These are phyloP conservation scores for Macrolepiota fuliginosa DNA, from an alignment of 768 basidiomycete species.

Conservation along the genomic window DNA sequence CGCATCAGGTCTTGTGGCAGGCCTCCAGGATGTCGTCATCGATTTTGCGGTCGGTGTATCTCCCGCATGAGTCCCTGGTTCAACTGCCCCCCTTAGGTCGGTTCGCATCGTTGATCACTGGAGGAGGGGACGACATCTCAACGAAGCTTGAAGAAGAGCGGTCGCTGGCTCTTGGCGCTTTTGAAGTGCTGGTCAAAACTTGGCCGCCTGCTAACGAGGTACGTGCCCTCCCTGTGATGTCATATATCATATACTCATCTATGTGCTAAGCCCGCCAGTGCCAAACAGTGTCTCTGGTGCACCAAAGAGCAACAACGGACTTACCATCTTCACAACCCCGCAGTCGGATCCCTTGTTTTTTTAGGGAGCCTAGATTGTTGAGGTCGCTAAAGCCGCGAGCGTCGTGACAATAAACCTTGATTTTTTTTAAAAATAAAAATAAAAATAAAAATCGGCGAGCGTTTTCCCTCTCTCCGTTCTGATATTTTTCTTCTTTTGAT, in stretches of 20 bases:
- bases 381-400: constrained; percentile 65
- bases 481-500: neutral
- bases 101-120: constrained; percentile 41
- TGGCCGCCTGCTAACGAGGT: constrained; percentile 64
- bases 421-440: no score
- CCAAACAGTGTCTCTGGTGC: constrained; percentile 71
- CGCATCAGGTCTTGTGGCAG: constrained; percentile 46
- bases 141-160: constrained; percentile 48
- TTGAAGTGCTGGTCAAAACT: constrained; percentile 53
- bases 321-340: constrained; percentile 40
- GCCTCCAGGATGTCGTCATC: constrained; percentile 34
- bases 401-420: no score
- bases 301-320: constrained; percentile 50
- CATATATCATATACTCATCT: neutral
- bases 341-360: constrained; percentile 47
- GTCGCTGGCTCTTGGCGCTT: constrained; percentile 54
- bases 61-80: constrained; percentile 61
- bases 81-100: constrained; percentile 58
- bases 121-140: constrained; percentile 14
- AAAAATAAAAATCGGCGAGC: no score
- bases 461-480: neutral
- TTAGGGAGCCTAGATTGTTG: constrained; percentile 61
- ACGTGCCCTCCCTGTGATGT: constrained; percentile 1
- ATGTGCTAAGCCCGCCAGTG: constrained; percentile 34
- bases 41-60: constrained; percentile 22